These are phyloP conservation scores for Phytophthora sp. DNA, from an alignment of 352 stramenopile species.

Conservation along the genomic window DNA sequence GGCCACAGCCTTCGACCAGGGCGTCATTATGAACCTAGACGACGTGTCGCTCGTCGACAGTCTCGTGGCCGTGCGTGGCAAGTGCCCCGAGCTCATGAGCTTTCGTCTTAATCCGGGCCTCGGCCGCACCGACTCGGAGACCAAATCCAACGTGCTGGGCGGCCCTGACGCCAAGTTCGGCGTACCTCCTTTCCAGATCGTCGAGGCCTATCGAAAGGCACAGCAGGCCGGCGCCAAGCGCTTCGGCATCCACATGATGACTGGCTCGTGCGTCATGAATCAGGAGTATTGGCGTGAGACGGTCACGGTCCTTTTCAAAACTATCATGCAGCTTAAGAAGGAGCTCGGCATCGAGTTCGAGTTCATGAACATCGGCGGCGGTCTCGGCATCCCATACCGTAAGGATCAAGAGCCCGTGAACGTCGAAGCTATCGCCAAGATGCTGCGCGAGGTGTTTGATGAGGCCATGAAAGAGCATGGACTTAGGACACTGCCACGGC, in stretches of 20 bases:
- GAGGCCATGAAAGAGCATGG: slow-evolving; percentile 73
- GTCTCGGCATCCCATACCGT: slow-evolving; percentile 88
- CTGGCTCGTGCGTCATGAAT: slow-evolving; percentile 89
- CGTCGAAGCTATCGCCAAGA: slow-evolving; percentile 67
- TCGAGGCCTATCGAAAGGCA: slow-evolving; percentile 86
- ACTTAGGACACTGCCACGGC: slow-evolving; percentile 58
- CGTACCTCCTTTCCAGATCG: slow-evolving; percentile 87
- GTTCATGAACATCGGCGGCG: slow-evolving; percentile 92
- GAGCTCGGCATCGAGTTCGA: slow-evolving; percentile 90
- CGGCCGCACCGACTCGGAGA: slow-evolving; percentile 89
- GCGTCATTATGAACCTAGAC: slow-evolving; percentile 90
- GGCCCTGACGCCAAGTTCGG: slow-evolving; percentile 91
- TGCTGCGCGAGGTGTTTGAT: slow-evolving; percentile 82
- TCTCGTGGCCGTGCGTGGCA: slow-evolving; percentile 65
- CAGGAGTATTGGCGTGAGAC: slow-evolving; percentile 91
- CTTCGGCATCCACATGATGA: slow-evolving; percentile 94
- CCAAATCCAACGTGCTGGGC: slow-evolving; percentile 89
- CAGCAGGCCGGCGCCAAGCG: slow-evolving; percentile 78
- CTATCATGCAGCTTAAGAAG: slow-evolving; percentile 76
- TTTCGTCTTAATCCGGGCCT: slow-evolving; percentile 90
- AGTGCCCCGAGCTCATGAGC: slow-evolving; percentile 85
- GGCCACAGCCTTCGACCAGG: slow-evolving; percentile 71
- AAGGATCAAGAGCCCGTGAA: slow-evolving; percentile 77
- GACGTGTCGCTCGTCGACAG: slow-evolving; percentile 85
- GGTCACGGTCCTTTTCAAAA: slow-evolving; percentile 84